Base-by-base conservation (phyloP, 2,329 filamentous ascomycete genomes). In the Scedosporium dehoogii region DNA sequence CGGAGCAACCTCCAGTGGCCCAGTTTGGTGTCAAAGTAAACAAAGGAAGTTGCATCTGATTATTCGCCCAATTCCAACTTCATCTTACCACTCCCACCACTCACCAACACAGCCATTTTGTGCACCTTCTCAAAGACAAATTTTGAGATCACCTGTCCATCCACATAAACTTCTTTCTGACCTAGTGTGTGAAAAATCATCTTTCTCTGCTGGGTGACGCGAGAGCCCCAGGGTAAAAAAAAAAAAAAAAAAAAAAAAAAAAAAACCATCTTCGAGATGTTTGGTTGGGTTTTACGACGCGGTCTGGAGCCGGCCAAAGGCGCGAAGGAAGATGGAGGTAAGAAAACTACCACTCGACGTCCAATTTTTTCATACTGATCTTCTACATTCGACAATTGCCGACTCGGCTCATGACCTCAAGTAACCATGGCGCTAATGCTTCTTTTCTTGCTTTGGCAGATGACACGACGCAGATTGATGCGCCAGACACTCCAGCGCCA, bases 401-500 rank as follows among this genome's bases (percentile, higher is more conserved):
- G 33, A 38, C 33, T 38, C 33, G 33, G 9, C 10, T 38, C 33
- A 38, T 38, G 33, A 12, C 9, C 33, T 38, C 33, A 38, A 38
- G 33, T 38, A 38, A 38, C 33, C 33, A 38, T 38, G 33, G 33
- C 33, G 33, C 33, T 38, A 38, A 38, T 48, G n/a, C 16, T 23
- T 48, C 14, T 48, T 21, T 18, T 48, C 44, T 48, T 48, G 16
- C 44, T 21, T 53, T 18, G 12, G 21, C 59, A 78, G 76, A 67
- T 58, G 69, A 79, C 56, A 77, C 68, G 2, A 78, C 78, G 0
- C 79, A 81, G 64, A 67, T 81, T 48, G 85, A 88, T 16, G 76
- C 77, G 38, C 85, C 85, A 46, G 85, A 88, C 67, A 88, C 85
- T 16, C 85, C 85, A 6, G 85, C 84, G 0, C 85, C 85, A 1